phyloP scores from a whole-genome alignment of 305 asterid species.

The Petunia hybrid region DNA sequence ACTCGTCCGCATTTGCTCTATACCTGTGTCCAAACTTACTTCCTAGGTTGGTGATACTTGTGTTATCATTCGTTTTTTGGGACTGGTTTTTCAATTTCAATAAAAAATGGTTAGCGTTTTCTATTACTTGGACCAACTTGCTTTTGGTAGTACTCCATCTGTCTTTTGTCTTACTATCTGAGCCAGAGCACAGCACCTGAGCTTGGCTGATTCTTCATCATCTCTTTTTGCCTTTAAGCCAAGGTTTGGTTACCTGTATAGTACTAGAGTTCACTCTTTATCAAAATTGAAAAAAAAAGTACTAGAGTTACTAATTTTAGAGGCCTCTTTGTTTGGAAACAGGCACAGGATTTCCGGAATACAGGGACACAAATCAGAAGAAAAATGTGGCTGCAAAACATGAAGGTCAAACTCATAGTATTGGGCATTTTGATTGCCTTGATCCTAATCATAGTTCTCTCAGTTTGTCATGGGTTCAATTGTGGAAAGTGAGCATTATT shows the following conservation, averaged over 20 bases:
- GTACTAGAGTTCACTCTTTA: background rate
- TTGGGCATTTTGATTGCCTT: constrained; percentile 28
- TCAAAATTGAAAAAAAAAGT: no score
- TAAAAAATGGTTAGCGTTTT: background rate
- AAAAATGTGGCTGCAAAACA: constrained; percentile 29
- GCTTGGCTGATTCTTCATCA: background rate
- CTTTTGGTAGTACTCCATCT: background rate
- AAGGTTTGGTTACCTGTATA: background rate
- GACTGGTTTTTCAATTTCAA: background rate
- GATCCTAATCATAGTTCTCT: constrained; percentile 29
- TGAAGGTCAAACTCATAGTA: constrained; percentile 30
- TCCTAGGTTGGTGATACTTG: background rate
- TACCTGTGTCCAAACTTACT: background rate
- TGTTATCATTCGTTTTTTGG: background rate
- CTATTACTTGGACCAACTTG: background rate
- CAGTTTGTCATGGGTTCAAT: constrained; percentile 31
- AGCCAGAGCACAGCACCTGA: background rate
- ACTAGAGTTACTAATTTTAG: background rate
- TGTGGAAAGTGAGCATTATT: constrained; percentile 25
- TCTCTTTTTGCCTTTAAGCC: background rate
- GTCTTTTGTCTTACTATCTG: background rate
- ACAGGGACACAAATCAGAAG: constrained; percentile 29
- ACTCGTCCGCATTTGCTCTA: background rate
- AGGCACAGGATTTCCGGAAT: constrained; percentile 24
- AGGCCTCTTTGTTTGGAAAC: background rate